phyloP scores from a whole-genome alignment of 164 flowering plant genomes.

The Liquidambar formosana region DNA sequence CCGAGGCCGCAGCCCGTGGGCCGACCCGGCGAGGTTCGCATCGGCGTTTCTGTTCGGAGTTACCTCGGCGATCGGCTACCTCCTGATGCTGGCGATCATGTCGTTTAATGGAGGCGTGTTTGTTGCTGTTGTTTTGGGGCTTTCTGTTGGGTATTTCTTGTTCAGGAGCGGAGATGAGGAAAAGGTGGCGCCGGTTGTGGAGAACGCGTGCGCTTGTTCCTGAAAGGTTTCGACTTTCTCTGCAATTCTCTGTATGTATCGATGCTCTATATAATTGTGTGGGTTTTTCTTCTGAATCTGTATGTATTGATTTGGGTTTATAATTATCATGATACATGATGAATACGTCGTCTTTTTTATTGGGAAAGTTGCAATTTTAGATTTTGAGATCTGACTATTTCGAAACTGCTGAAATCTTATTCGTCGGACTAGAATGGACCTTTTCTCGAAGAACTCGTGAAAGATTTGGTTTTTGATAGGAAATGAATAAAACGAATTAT shows the following conservation, averaged over 20 bases:
- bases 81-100: conserved; percentile 60
- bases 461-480: too few relatives aligned
- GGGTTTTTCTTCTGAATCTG: too few relatives aligned
- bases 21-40: conserved; percentile 22
- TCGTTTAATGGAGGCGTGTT: conserved; percentile 65
- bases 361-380: too few relatives aligned
- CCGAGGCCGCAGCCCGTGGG: conserved; percentile 1
- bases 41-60: conserved; percentile 47
- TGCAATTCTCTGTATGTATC: not conserved
- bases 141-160: conserved; percentile 33
- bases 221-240: conserved; percentile 16
- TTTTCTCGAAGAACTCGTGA: too few relatives aligned
- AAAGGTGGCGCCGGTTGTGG: conserved; percentile 18
- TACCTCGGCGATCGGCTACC: conserved; percentile 57
- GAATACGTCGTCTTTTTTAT: too few relatives aligned
- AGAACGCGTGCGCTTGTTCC: conserved; percentile 44
- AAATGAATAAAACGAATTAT: too few relatives aligned
- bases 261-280: too few relatives aligned
- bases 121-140: conserved; percentile 39
- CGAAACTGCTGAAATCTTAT: too few relatives aligned
- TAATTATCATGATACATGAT: too few relatives aligned
- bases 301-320: too few relatives aligned
- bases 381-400: too few relatives aligned
- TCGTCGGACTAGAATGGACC: too few relatives aligned
- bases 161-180: conserved; percentile 33